phyloP scores from a whole-genome alignment of 1,284 basidiomycete species.

The Trichosporon sp. region DNA sequence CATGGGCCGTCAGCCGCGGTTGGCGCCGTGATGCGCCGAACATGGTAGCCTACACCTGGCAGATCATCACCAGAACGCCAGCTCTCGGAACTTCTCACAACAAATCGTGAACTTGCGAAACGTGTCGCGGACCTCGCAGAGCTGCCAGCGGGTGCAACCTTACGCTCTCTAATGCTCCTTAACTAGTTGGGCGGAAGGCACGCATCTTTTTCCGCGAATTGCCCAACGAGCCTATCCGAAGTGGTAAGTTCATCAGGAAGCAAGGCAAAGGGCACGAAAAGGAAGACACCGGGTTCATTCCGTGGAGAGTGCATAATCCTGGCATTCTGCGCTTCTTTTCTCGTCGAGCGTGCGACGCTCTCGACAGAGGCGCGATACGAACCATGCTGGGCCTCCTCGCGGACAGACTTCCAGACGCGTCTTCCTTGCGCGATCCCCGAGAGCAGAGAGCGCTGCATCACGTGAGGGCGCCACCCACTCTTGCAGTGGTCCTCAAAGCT shows the following conservation, averaged over 20 bases:
- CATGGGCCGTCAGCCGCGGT: too few relatives aligned
- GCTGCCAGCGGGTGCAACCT: conserved; percentile 13
- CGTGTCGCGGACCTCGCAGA: not conserved
- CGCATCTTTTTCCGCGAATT: conserved; percentile 12
- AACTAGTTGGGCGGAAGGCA: not conserved
- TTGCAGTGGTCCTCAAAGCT: not conserved
- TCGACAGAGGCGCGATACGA: not conserved
- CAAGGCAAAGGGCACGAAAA: not conserved
- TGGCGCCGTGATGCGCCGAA: too few relatives aligned
- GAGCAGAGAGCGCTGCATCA: not conserved
- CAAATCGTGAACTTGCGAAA: not conserved
- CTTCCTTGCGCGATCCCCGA: not conserved
- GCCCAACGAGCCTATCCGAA: conserved; percentile 3
- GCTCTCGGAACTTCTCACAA: too few relatives aligned
- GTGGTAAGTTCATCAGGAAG: conserved; percentile 6
- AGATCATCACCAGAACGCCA: too few relatives aligned
- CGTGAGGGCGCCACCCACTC: not conserved
- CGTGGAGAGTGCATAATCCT: conserved; percentile 5
- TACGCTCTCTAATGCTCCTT: not conserved
- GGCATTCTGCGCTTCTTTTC: conserved; percentile 6
- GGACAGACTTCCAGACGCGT: not conserved
- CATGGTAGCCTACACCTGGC: too few relatives aligned
- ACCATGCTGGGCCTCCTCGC: not conserved
- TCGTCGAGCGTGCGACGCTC: not conserved
- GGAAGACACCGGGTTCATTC: not conserved